Base-by-base conservation (phyloP, 495 filamentous ascomycete genomes). In the Opeltia flavorubescens region DNA sequence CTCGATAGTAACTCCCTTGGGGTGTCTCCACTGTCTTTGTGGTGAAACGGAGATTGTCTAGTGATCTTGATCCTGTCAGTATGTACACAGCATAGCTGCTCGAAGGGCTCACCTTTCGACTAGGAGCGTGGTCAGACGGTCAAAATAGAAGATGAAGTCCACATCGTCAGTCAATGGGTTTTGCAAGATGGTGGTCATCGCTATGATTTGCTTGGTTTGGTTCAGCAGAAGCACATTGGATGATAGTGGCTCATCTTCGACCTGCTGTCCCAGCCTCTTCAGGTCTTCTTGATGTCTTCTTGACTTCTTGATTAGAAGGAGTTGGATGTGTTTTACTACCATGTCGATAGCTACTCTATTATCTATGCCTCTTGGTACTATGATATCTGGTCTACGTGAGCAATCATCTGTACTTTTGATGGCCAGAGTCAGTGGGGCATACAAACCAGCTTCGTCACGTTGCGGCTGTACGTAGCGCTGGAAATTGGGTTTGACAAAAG, bases 101-200 rank as follows among this genome's bases (percentile, higher is more conserved):
- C 5, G 2, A 21, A 8, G 6, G 5, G 57, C 63, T 53, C 68
- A 87, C 78, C 77, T 77, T 61, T 95, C 88, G 25, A 98, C 76
- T 5, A 98, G 69, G n/a, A 95, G 65, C 1, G 79, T 77, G 2
- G 81, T 74, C 29, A 96, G 65, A 17, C 91, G 78, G 64, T 98
- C 85, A 55, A 95, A 95, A 61, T 95, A 94, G 62, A 95, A 96
- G 46, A 94, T 86, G 58, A 95, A 96, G 50, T 95, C 88, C 51
- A 94, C 91, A 33, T 82, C 75, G 9, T 78, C 65, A 1, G 83
- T 89, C 34, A 81, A 72, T 20, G 83, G 84, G 56, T 86, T 72
- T 55, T 89, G 84, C 25, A 98, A 76, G 43, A 95, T 81, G 0
- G 89, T 94, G 62, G 83, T 89, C 76, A 98, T 94, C 18, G 76